phyloP scores from a whole-genome alignment of 176 grass and related monocot species.

The Oryza brachyantha region DNA sequence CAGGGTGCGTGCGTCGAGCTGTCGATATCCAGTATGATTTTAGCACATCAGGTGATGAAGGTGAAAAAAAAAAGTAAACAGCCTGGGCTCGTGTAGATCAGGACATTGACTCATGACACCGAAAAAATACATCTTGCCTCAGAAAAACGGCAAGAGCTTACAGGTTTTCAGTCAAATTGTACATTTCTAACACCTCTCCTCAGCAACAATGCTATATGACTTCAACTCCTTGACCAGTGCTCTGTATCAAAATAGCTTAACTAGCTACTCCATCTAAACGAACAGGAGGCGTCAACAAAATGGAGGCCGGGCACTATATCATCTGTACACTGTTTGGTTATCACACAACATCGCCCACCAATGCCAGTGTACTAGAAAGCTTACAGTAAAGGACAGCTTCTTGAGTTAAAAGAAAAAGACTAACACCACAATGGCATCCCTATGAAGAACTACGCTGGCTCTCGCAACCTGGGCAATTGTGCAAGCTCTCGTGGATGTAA shows the following conservation, averaged over 20 bases:
- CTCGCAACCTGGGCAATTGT: conserved; percentile 97
- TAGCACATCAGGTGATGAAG: not conserved
- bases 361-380: conserved; percentile 2
- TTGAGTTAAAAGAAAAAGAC: not conserved
- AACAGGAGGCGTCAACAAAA: conserved; percentile 24
- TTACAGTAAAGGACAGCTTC: not conserved
- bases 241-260: conserved; percentile 16
- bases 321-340: conserved; percentile 26
- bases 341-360: not conserved
- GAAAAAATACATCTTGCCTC: conserved; percentile 26
- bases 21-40: not conserved
- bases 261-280: conserved; percentile 26
- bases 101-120: not conserved
- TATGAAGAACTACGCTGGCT: conserved; percentile 47
- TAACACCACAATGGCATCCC: not conserved
- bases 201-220: not conserved
- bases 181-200: conserved; percentile 26
- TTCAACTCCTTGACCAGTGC: conserved; percentile 7
- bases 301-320: not conserved
- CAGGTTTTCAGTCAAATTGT: conserved; percentile 8
- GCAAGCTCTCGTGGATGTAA: conserved; percentile 97
- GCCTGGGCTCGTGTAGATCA: not conserved
- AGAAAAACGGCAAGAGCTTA: conserved; percentile 25
- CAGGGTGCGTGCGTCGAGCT: not conserved
- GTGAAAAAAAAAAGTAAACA: not conserved